Base-by-base conservation (phyloP, 164 flowering plant genomes). In the Chimonanthus salicifolius region DNA sequence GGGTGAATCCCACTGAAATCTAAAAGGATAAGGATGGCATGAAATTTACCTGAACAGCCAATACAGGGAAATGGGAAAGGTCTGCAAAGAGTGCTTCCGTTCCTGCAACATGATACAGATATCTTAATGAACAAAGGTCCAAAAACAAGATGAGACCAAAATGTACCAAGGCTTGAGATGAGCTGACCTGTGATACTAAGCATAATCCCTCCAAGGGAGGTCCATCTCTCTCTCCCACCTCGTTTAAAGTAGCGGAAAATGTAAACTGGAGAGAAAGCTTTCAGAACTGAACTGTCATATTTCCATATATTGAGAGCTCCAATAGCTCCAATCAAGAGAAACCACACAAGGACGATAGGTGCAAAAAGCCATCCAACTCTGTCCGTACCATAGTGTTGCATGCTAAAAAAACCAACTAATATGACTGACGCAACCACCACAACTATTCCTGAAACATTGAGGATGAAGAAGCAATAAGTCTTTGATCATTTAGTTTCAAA, bases 71-170 rank as follows among this genome's bases (percentile, higher is more conserved):
- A 85, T 95, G 94, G 63, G 87, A 81, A 51, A 95, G 81, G 77
- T 95, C 99, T 0, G 99, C 99, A 86, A 92, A 95, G 58, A 95
- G 94, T 50, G 99, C 98, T 80, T 95, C 99, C 0, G 98, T 95
- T 58, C 99, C 99, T 95, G 92, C 60, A 82, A 74, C 4, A 68
- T 66, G 15, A 44, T 10, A 68, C 6, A 47, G 70, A 68, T 16
- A 15, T 48, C 68, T 44, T 44, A 44, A 68, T 11, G 60, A 54
- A 33, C 33, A 33, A 1, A 33, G 2, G 33, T 33, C 33, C 33
- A 33, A 33, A 33, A 33, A 33, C 2, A 33, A 33, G 33, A 33
- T 33, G 33, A 33, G 1, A 33, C 33, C 33, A 33, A 33, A 33
- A 33, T 33, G 33, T 33, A 1, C 33, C 33, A 33, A 33, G 33